Evolutionary conservation across 2,329 filamentous ascomycete species (phyloP).

Genomic region (Magnaporthiopsis incrustans): DNA sequence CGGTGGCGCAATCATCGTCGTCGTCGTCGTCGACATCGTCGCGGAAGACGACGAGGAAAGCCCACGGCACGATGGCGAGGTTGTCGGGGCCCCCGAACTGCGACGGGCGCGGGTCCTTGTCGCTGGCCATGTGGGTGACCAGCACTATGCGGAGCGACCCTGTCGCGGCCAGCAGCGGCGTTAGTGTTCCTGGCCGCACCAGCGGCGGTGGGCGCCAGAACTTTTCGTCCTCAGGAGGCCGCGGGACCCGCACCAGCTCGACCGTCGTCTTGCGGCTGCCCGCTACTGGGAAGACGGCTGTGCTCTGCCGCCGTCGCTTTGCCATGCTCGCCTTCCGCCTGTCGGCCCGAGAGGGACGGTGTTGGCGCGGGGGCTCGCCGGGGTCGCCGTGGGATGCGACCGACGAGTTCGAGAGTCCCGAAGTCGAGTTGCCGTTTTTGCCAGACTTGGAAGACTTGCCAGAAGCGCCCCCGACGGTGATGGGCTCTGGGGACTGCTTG

Average conservation of each 20-base stretch:
- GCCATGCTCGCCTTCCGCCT: not conserved
- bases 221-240: slow-evolving; percentile 7
- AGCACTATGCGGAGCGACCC: slow-evolving; percentile 1
- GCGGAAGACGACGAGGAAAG: slow-evolving; percentile 5
- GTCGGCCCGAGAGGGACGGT: not conserved
- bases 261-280: not conserved
- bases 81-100: slow-evolving; percentile 4
- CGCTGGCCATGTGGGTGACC: slow-evolving; percentile 7
- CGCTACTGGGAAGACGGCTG: not conserved
- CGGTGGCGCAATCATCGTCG: not conserved
- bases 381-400: not conserved
- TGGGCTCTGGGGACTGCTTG: not conserved
- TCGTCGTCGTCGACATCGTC: slow-evolving; percentile 1
- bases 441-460: not conserved
- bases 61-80: slow-evolving; percentile 7
- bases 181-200: slow-evolving; percentile 4
- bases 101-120: slow-evolving; percentile 4
- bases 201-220: slow-evolving; percentile 6
- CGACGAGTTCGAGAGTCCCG: not conserved
- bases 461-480: too few relatives aligned
- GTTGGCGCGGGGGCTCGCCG: too few relatives aligned
- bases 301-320: not conserved
- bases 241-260: slow-evolving; percentile 5
- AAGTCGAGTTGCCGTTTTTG: not conserved
- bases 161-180: slow-evolving; percentile 1